These are phyloP conservation scores for Ophiognomonia clavigignenti-juglandacearum DNA, from an alignment of 2,329 filamentous ascomycete genomes.

Conservation along the genomic window DNA sequence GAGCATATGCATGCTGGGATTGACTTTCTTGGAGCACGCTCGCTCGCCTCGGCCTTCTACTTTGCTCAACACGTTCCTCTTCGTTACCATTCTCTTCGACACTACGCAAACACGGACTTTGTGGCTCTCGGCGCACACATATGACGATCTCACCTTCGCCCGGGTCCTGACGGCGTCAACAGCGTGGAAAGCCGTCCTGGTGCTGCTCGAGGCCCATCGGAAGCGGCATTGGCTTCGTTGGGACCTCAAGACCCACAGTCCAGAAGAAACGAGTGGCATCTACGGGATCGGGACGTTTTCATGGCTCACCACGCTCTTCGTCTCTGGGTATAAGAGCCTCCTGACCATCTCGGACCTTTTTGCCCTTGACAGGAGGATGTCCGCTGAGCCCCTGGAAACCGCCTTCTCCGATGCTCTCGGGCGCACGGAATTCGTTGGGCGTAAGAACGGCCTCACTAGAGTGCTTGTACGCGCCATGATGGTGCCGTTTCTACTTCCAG, in stretches of 20 bases:
- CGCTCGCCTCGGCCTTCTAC: slow-evolving; percentile 35
- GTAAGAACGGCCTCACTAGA: slow-evolving; percentile 25
- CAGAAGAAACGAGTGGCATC: slow-evolving; percentile 27
- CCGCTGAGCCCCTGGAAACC: slow-evolving; percentile 17
- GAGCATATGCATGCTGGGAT: slow-evolving; percentile 24
- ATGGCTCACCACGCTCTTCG: slow-evolving; percentile 28
- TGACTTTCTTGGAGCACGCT: slow-evolving; percentile 28
- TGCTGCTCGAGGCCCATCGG: slow-evolving; percentile 32
- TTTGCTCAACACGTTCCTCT: slow-evolving; percentile 35
- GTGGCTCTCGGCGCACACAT: slow-evolving; percentile 27
- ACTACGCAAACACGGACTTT: slow-evolving; percentile 35
- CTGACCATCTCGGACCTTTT: slow-evolving; percentile 28
- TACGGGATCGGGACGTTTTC: slow-evolving; percentile 26
- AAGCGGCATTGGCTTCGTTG: slow-evolving; percentile 35
- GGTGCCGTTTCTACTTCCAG: slow-evolving; percentile 28
- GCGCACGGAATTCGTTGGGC: slow-evolving; percentile 10
- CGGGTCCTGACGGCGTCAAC: slow-evolving; percentile 16
- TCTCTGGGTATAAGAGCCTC: slow-evolving; percentile 27
- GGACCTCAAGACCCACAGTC: slow-evolving; percentile 34
- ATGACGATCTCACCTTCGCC: slow-evolving; percentile 15
- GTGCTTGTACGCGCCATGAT: slow-evolving; percentile 25
- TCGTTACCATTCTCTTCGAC: slow-evolving; percentile 39
- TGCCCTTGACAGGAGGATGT: slow-evolving; percentile 22
- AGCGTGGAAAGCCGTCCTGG: slow-evolving; percentile 27
- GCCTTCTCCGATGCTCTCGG: slow-evolving; percentile 12